Evolutionary conservation across 148 eudicot genomes (phyloP).

Genomic region (Vaccinium vitisidaea): DNA sequence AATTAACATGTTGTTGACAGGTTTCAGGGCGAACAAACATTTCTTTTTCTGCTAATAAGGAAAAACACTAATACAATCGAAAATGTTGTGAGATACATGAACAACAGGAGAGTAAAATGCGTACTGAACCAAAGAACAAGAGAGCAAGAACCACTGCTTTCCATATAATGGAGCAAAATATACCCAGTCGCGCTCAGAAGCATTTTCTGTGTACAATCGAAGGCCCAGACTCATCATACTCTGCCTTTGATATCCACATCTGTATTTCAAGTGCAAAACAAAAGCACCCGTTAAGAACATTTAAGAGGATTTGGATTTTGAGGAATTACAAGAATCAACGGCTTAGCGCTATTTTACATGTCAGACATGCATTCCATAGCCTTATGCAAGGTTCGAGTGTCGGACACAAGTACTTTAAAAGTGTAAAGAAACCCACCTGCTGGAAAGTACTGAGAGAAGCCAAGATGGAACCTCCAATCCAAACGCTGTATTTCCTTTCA

Average conservation of each 20-base stretch:
- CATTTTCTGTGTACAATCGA: conserved; percentile 19
- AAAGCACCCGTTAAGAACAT: background rate
- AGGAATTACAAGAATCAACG: too few relatives aligned
- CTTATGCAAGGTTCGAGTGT: background rate
- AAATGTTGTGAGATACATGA: background rate
- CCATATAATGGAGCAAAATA: background rate
- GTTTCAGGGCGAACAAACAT: background rate
- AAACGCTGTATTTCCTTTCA: conserved; percentile 33
- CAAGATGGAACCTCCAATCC: conserved; percentile 35
- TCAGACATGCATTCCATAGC: background rate
- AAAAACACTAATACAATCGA: background rate
- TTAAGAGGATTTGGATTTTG: background rate
- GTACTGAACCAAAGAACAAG: background rate
- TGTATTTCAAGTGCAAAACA: conserved; percentile 3
- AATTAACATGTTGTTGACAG: background rate
- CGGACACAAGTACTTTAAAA: background rate
- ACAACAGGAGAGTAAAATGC: background rate
- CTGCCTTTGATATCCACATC: conserved; percentile 21
- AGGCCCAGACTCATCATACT: conserved; percentile 17
- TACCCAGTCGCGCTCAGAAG: conserved; percentile 11
- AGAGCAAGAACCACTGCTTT: background rate
- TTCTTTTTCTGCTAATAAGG: conserved; percentile 7
- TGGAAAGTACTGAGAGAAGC: conserved; percentile 35
- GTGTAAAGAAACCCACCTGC: conserved; percentile 20
- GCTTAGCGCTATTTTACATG: background rate